Percentiles rank a stretch among this genome's conserved stretches.
Conservation (phyloP, 768 basidiomycete genomes). For the Sarcodon aspratus region DNA sequence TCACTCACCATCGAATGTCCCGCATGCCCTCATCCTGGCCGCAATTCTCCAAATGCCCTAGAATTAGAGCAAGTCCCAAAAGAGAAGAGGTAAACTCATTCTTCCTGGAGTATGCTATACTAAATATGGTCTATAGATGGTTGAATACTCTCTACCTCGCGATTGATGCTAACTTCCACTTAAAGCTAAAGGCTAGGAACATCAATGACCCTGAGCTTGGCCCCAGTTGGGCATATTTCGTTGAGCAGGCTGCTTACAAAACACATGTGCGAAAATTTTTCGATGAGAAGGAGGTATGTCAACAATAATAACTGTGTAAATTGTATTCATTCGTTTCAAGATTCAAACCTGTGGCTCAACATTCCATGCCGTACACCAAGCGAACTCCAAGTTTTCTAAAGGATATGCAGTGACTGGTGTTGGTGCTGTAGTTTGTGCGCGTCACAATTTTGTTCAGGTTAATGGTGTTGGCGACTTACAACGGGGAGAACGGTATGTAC, state of each 20-base stretch:
- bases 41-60: constrained; percentile 10
- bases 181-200: constrained; percentile 14
- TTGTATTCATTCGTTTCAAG: neutral
- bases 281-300: constrained; percentile 4
- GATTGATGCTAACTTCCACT: constrained; percentile 22
- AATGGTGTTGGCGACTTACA: constrained; percentile 15
- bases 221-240: constrained; percentile 9
- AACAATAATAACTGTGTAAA: neutral
- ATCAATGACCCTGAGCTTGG: constrained; percentile 1
- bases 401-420: constrained; percentile 8
- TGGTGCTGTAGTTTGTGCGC: constrained; percentile 4
- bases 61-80: constrained; percentile 8
- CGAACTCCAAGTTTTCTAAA: constrained; percentile 1
- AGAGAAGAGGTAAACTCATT: constrained; percentile 6
- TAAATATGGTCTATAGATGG: no score
- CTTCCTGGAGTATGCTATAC: no score
- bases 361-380: constrained; percentile 6
- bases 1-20: constrained; percentile 11
- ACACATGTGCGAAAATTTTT: neutral
- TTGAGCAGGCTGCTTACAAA: constrained; percentile 1
- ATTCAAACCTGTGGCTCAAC: constrained; percentile 7
- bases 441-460: constrained; percentile 12
- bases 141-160: constrained; percentile 16
- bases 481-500: constrained; percentile 14
- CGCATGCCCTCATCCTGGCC: constrained; percentile 12